phyloP scores from a whole-genome alignment of 2,329 filamentous ascomycete genomes.

The Furcasterigmium sp. region DNA sequence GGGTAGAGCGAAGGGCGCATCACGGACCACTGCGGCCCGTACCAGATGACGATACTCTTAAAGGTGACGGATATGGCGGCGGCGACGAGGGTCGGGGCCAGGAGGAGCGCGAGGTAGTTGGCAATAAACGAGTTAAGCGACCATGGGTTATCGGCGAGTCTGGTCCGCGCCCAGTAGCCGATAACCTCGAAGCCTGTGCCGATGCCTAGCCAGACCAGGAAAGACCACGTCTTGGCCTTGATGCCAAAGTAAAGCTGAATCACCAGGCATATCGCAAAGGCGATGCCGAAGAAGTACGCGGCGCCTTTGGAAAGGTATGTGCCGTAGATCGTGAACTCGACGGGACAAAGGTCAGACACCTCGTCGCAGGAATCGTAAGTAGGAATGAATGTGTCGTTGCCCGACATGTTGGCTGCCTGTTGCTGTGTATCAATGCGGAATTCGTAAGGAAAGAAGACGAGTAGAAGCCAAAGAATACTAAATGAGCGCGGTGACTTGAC shows the following conservation, averaged over 20 bases:
- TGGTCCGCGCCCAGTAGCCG: neutral
- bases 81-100: slow-evolving; percentile 36
- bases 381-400: neutral
- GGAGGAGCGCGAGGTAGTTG: slow-evolving; percentile 34
- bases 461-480: no score
- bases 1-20: slow-evolving; percentile 38
- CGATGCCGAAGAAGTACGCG: neutral
- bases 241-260: neutral
- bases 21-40: slow-evolving; percentile 31
- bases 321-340: slow-evolving; percentile 4
- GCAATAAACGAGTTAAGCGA: slow-evolving; percentile 29
- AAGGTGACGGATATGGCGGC: slow-evolving; percentile 40
- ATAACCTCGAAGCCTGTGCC: slow-evolving; percentile 1
- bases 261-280: neutral
- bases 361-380: slow-evolving; percentile 2
- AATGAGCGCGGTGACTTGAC: no score
- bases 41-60: slow-evolving; percentile 37
- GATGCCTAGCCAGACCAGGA: slow-evolving; percentile 1
- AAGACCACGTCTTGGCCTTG: slow-evolving; percentile 3
- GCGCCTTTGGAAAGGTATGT: neutral
- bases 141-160: slow-evolving; percentile 29
- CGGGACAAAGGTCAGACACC: neutral
- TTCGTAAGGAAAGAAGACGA: no score
- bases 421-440: no score
- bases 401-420: no score